Evolutionary conservation across 352 stramenopile genomes (phyloP), one percentile per base, ranked within the genome.

Genomic region (Bremia lactucae): DNA sequence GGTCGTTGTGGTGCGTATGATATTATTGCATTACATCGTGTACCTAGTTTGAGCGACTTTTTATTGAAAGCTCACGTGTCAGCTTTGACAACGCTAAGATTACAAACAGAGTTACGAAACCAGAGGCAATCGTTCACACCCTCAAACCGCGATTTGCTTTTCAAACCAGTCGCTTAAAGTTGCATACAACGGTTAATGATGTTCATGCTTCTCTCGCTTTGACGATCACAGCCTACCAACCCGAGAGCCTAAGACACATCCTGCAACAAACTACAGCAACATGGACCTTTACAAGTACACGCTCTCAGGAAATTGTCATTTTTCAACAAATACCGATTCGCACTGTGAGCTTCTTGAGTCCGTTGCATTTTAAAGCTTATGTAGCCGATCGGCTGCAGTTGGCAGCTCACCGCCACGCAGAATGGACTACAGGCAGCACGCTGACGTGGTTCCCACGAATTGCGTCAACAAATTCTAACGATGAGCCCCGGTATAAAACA

Each of bases 301-400:
- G 15, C 2, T 14, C 8, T 13, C 11, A 23, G 5, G 19, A 7
- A 15, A 7, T 40, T 4, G 21, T 24, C 14, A 22, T 9, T 4
- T 28, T 58, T 23, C 14, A 26, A 7, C 43, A 58, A 29, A 10
- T 10, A 3, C 42, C 36, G 6, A 40, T 41, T 28, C 28, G 25
- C 9, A 16, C 19, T 23, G 8, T 62, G 5, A 10, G 14, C 10
- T 21, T 46, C 1, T 0, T 62, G n/a, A 35, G 28, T 15, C 31
- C 24, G 10, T 15, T 25, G 21, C 19, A 33, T 2, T 62, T 62
- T 14, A 9, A 44, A 14, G 48, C 53, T 13, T 62, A 54, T 43
- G 47, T 47, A 9, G 23, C 18, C 11, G 42, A 53, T 34, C 47
- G 38, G 25, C 36, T 62, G 4, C n/a, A 39, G 16, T 24, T 52